Evolutionary conservation across 768 basidiomycete species (phyloP), one percentile per base, ranked within the genome.

Genomic region (Suillus clintonianus): DNA sequence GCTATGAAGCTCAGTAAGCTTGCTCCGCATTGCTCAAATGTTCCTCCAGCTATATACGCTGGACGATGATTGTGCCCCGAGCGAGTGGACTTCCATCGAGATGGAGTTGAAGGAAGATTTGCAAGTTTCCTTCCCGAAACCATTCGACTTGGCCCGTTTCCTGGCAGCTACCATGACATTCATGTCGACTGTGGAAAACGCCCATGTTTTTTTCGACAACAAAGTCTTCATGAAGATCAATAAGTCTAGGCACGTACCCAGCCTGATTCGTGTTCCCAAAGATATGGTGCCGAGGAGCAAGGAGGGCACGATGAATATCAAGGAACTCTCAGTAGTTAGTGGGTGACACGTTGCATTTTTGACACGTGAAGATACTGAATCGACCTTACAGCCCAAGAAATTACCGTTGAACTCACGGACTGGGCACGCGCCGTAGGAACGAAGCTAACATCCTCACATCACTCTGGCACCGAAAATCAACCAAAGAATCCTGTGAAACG

Each of bases 361-460:
- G 11, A 10, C n/a, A n/a, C 17, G 10, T 10, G 22, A 37, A 10
- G 37, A 17, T 27, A 45, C 47, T 65, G 27, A 62, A 22, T 34
- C 17, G 45, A 39, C 63, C 32, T 15, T 61, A 34, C 53, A 88
- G 91, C 89, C 15, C 80, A 96, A 34, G 81, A 86, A 59, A 93
- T 98, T 64, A 84, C 83, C 60, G 91, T 92, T 0, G 85, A 89
- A 61, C 85, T 94, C 19, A 87, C 91, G 77, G 82, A 85, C 68
- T 88, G 86, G 85, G 87, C 91, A 4, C 91, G 90, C 72, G 78
- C 81, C 19, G 84, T 85, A 4, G 88, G 88, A 24, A 81, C 86
- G 3, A 85, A 85, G 67, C 87, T 83, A 71, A 81, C 78, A 36
- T 76, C 78, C 54, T 73, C 67, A 32, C 64, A 74, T 30, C 66